Evolutionary conservation across 2,329 filamentous ascomycete species (phyloP).

Genomic region (Trichoderma gracile): DNA sequence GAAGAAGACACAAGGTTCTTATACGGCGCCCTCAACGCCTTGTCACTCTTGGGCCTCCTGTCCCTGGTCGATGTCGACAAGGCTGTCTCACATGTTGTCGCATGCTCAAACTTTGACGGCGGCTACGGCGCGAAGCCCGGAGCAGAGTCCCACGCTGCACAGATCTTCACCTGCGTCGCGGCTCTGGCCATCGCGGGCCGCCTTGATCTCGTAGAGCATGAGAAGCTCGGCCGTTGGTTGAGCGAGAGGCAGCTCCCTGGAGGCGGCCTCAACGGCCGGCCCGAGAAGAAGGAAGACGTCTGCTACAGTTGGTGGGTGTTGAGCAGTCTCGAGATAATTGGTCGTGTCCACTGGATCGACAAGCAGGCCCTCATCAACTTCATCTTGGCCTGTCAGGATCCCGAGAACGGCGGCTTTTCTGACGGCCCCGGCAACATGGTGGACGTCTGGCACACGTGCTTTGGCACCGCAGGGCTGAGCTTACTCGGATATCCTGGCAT

Average conservation of each 20-base stretch:
- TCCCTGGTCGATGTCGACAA: conserved; percentile 74
- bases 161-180: conserved; percentile 92
- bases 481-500: conserved; percentile 76
- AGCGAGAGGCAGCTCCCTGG: conserved; percentile 87
- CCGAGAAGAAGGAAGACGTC: conserved; percentile 93
- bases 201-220: conserved; percentile 77
- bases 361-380: conserved; percentile 73
- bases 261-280: conserved; percentile 89
- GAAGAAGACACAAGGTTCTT: conserved; percentile 94
- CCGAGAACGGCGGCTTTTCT: conserved; percentile 78
- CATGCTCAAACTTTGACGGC: conserved; percentile 91
- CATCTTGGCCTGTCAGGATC: conserved; percentile 86
- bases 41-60: conserved; percentile 78
- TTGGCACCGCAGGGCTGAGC: conserved; percentile 85
- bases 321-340: conserved; percentile 87
- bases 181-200: conserved; percentile 81
- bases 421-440: conserved; percentile 93
- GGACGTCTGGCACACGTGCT: conserved; percentile 94
- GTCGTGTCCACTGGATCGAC: conserved; percentile 90
- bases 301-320: conserved; percentile 99
- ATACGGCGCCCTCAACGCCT: conserved; percentile 83
- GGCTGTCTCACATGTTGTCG: conserved; percentile 75
- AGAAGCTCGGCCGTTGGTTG: conserved; percentile 84
- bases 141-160: conserved; percentile 90
- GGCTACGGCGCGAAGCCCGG: conserved; percentile 88